Percentiles rank a stretch among this genome's conserved stretches.
Conservation (phyloP, 768 basidiomycete species). For the Filobasidium floriforme region DNA sequence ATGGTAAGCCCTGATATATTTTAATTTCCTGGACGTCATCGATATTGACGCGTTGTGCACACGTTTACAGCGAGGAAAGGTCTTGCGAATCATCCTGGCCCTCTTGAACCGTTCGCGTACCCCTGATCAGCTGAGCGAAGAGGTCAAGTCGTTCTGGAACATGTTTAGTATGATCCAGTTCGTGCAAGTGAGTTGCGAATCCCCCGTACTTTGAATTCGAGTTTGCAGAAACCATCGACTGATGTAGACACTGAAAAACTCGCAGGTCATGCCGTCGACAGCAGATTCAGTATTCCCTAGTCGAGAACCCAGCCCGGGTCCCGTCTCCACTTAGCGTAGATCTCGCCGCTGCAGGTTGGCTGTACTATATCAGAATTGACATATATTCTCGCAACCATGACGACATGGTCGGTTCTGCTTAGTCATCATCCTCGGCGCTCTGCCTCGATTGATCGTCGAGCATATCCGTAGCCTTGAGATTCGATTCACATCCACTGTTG, state of each 20-base stretch:
- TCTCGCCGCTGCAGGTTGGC: too few relatives aligned
- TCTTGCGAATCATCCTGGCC: constrained; percentile 31
- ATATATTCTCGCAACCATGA: too few relatives aligned
- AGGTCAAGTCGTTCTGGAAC: constrained; percentile 18
- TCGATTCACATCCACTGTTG: too few relatives aligned
- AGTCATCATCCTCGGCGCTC: too few relatives aligned
- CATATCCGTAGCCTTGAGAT: too few relatives aligned
- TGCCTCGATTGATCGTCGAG: too few relatives aligned
- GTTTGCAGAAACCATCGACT: not conserved
- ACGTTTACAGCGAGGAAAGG: constrained; percentile 29
- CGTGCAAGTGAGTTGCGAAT: constrained; percentile 6
- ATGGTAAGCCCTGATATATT: constrained; percentile 29
- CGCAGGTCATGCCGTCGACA: constrained; percentile 1
- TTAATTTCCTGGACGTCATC: not conserved
- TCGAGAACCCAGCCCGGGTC: not conserved
- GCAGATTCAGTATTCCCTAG: constrained; percentile 4
- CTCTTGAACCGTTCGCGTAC: constrained; percentile 22
- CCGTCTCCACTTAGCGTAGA: not conserved
- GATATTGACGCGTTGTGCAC: not conserved
- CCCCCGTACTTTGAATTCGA: not conserved
- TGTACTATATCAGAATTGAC: too few relatives aligned
- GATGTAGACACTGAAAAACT: not conserved
- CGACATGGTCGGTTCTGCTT: too few relatives aligned
- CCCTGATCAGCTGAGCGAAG: constrained; percentile 25
- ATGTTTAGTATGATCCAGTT: constrained; percentile 14